These are phyloP conservation scores for Irpex rosettiformis DNA, from an alignment of 1,284 basidiomycete species.

Conservation along the genomic window DNA sequence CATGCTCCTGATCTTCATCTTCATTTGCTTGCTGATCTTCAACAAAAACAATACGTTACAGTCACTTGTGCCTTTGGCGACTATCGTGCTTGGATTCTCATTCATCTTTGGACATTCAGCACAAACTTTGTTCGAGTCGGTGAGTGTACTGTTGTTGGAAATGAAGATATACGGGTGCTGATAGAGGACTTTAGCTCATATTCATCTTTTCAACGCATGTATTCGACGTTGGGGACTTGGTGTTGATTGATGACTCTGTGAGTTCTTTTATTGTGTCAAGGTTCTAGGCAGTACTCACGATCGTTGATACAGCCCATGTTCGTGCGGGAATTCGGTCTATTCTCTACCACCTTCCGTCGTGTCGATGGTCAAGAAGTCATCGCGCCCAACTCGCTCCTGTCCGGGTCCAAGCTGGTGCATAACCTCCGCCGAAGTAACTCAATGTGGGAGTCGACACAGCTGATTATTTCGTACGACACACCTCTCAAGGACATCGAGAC, in stretches of 20 bases:
- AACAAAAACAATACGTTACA: constrained; percentile 64
- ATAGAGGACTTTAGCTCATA: constrained; percentile 45
- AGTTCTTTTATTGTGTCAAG: constrained; percentile 6
- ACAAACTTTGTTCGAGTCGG: constrained; percentile 78
- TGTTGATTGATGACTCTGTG: constrained; percentile 74
- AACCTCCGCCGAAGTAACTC: constrained; percentile 74
- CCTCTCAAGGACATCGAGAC: constrained; percentile 68
- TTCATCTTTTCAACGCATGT: constrained; percentile 85
- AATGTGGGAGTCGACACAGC: constrained; percentile 76
- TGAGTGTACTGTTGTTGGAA: constrained; percentile 29
- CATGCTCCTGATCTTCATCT: constrained; percentile 60
- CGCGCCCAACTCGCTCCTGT: constrained; percentile 77
- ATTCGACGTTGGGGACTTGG: constrained; percentile 75
- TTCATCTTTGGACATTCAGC: constrained; percentile 84
- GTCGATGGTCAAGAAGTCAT: constrained; percentile 80
- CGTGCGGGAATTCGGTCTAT: constrained; percentile 78
- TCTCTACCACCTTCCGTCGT: constrained; percentile 77
- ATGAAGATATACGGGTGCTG: background rate
- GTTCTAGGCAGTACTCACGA: background rate
- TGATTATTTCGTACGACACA: constrained; percentile 64
- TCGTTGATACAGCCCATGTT: constrained; percentile 40
- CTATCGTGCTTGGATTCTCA: constrained; percentile 76
- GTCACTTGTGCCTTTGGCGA: constrained; percentile 81
- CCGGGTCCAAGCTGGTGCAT: constrained; percentile 73
- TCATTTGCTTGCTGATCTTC: constrained; percentile 79